These are phyloP conservation scores for Hsuehochloa calcarea DNA, from an alignment of 176 grass and related monocot species.

Conservation along the genomic window DNA sequence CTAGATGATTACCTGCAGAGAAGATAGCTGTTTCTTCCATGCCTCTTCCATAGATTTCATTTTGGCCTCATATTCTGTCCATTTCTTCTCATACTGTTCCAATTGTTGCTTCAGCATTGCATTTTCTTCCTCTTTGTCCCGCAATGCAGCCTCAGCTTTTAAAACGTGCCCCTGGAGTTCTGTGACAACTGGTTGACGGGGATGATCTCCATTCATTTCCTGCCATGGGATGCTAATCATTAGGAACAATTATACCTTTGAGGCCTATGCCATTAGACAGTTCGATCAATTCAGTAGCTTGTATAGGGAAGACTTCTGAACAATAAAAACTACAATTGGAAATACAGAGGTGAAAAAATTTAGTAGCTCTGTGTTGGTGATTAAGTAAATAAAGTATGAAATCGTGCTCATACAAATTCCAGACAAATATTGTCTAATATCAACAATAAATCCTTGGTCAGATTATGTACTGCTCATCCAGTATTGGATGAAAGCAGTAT, in stretches of 20 bases:
- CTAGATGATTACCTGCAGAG: conserved; percentile 70
- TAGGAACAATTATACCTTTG: conserved; percentile 16
- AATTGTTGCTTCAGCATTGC: conserved; percentile 63
- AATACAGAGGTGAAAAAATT: background rate
- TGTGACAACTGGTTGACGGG: conserved; percentile 41
- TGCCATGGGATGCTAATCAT: conserved; percentile 25
- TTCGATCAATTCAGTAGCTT: conserved; percentile 9
- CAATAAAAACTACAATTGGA: background rate
- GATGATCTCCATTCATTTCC: conserved; percentile 58
- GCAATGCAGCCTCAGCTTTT: conserved; percentile 62
- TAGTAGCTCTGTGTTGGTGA: conserved; percentile 2
- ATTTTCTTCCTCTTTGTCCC: conserved; percentile 89
- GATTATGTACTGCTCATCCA: background rate
- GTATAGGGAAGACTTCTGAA: background rate
- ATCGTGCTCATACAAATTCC: conserved; percentile 19
- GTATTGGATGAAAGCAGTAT: conserved; percentile 10
- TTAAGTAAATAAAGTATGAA: background rate
- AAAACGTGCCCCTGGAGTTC: conserved; percentile 56
- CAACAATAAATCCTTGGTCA: background rate
- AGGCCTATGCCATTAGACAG: background rate
- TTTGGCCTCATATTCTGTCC: conserved; percentile 82
- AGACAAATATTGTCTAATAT: background rate
- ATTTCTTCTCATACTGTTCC: conserved; percentile 85
- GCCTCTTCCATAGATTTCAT: conserved; percentile 91
- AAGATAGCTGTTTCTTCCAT: conserved; percentile 86